These are phyloP conservation scores for Kurtzmaniella natalensis DNA, from an alignment of 1,139 yeast genomes.

Conservation along the genomic window DNA sequence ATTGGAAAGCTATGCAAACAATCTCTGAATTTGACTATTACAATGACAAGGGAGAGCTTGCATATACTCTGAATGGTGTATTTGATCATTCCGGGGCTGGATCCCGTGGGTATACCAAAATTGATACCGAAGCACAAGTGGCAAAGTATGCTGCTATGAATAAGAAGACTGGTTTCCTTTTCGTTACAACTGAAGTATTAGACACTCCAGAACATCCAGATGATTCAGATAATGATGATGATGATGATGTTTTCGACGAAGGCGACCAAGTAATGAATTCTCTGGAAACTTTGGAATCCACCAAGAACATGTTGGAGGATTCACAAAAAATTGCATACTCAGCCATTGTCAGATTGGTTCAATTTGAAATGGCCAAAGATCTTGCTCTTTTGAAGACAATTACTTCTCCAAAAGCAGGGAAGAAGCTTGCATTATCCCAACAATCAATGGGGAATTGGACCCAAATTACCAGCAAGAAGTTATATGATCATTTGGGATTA, in stretches of 20 bases:
- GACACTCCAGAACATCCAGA: conserved; percentile 12
- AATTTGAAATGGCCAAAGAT: conserved; percentile 78
- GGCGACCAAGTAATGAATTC: conserved; percentile 44
- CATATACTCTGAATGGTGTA: conserved; percentile 26
- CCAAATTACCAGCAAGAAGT: conserved; percentile 59
- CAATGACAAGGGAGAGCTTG: conserved; percentile 47
- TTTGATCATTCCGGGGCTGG: conserved; percentile 16
- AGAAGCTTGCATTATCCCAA: conserved; percentile 64
- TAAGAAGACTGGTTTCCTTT: conserved; percentile 78
- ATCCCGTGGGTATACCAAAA: conserved; percentile 74
- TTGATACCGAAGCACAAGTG: conserved; percentile 85
- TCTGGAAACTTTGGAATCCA: conserved; percentile 66
- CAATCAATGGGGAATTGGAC: conserved; percentile 87
- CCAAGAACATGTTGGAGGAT: conserved; percentile 77
- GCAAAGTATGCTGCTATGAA: conserved; percentile 71
- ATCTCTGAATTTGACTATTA: conserved; percentile 48
- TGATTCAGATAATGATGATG: conserved; percentile 11
- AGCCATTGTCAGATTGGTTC: conserved; percentile 73
- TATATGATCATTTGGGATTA: conserved; percentile 80
- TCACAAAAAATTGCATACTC: conserved; percentile 89
- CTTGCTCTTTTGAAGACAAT: conserved; percentile 59
- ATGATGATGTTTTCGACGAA: conserved; percentile 17
- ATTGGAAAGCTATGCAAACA: conserved; percentile 54
- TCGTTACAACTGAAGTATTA: conserved; percentile 26
- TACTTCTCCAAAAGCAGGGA: conserved; percentile 49